phyloP scores from a whole-genome alignment of 176 grass and related monocot genomes.

The Lolium rigidum region DNA sequence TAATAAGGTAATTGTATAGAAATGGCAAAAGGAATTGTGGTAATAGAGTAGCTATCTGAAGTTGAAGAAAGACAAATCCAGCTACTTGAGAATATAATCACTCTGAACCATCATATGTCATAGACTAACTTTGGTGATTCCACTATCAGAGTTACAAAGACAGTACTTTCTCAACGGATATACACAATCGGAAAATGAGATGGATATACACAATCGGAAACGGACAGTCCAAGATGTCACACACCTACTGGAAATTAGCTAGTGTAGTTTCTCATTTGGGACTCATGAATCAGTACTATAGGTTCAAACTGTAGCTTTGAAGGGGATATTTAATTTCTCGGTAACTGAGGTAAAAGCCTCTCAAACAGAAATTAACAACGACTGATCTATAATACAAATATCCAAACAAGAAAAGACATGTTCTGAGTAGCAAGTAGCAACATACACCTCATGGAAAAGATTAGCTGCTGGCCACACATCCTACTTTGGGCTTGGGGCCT shows the following conservation, averaged over 20 bases:
- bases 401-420: conserved; percentile 21
- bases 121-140: neutral
- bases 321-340: neutral
- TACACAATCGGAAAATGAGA: neutral
- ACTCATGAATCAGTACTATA: neutral
- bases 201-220: neutral
- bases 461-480: conserved; percentile 21
- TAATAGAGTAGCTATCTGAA: neutral
- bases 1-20: neutral
- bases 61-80: neutral
- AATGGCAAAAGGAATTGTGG: neutral
- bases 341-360: neutral
- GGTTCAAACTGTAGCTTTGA: neutral
- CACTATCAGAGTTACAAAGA: neutral
- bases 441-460: neutral
- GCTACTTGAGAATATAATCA: neutral
- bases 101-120: neutral
- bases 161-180: neutral
- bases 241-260: neutral
- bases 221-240: neutral
- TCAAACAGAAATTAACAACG: conserved; percentile 22
- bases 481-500: conserved; percentile 43
- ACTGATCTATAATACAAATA: conserved; percentile 16
- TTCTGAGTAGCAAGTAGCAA: neutral
- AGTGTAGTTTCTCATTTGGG: conserved; percentile 4